Evolutionary conservation across 139 green algal genomes (phyloP).

Genomic region (Micromonas commoda): DNA sequence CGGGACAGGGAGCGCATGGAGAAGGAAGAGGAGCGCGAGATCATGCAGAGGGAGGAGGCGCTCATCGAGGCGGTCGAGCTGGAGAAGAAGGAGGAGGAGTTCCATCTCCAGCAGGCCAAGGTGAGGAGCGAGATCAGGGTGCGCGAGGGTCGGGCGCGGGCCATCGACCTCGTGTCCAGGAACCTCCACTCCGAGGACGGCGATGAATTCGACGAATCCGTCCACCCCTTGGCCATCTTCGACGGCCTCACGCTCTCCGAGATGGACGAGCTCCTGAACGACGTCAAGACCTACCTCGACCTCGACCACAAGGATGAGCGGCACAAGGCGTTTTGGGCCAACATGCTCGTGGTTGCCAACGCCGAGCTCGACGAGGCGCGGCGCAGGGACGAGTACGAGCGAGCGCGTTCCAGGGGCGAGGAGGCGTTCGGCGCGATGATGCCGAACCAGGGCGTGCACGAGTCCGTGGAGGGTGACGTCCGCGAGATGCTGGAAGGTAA

Average conservation of each 20-base stretch:
- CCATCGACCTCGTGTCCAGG: conserved; percentile 41
- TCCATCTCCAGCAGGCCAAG: conserved; percentile 40
- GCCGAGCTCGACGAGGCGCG: conserved; percentile 31
- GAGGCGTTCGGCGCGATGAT: background rate
- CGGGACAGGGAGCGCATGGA: conserved; percentile 66
- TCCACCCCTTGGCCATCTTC: conserved; percentile 21
- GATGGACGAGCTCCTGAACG: conserved; percentile 40
- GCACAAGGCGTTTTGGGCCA: conserved; percentile 35
- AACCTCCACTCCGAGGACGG: conserved; percentile 28
- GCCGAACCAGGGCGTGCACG: background rate
- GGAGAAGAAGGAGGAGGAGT: conserved; percentile 48
- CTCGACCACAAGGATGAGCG: conserved; percentile 30
- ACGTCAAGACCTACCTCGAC: conserved; percentile 35
- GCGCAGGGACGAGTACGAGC: conserved; percentile 23
- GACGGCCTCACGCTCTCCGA: conserved; percentile 36
- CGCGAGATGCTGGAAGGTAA: conserved; percentile 30
- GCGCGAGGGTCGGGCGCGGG: conserved; percentile 40
- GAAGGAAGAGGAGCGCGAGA: conserved; percentile 65
- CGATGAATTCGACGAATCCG: conserved; percentile 33
- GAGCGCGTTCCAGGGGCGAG: conserved; percentile 26
- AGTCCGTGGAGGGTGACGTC: conserved; percentile 35
- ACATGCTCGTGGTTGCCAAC: conserved; percentile 36
- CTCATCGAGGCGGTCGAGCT: conserved; percentile 32
- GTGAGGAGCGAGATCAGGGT: conserved; percentile 38
- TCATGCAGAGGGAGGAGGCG: conserved; percentile 4